Percentiles rank a stretch among this genome's conserved stretches.
These are phyloP conservation scores for Cerrena zonata DNA, from an alignment of 1,284 basidiomycete genomes.

Conservation along the genomic window DNA sequence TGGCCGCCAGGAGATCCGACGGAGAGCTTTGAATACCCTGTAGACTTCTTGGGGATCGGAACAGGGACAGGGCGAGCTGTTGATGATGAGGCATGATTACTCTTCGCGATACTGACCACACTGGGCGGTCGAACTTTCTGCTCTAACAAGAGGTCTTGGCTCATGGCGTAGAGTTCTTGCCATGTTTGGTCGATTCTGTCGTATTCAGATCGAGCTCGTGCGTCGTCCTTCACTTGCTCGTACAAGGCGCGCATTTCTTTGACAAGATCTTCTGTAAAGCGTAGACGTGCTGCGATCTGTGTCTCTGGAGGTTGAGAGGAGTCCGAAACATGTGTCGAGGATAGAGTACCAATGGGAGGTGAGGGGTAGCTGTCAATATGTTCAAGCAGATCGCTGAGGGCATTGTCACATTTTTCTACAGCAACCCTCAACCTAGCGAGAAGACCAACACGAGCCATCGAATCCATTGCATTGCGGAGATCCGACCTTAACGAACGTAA, in stretches of 20 bases:
- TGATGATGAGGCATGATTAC: slow-evolving; percentile 43
- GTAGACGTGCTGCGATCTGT: slow-evolving; percentile 55
- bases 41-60: slow-evolving; percentile 27
- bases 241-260: slow-evolving; percentile 40
- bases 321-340: slow-evolving; percentile 42
- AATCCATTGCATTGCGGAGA: slow-evolving; percentile 41
- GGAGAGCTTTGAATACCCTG: slow-evolving; percentile 51
- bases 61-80: slow-evolving; percentile 24
- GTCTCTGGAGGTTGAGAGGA: slow-evolving; percentile 49
- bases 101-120: slow-evolving; percentile 49
- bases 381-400: slow-evolving; percentile 74
- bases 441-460: slow-evolving; percentile 46
- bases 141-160: slow-evolving; percentile 54
- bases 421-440: slow-evolving; percentile 47
- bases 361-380: slow-evolving; percentile 74
- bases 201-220: slow-evolving; percentile 52
- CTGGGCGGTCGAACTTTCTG: slow-evolving; percentile 62
- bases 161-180: slow-evolving; percentile 76
- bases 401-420: slow-evolving; percentile 58
- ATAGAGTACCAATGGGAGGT: slow-evolving; percentile 45
- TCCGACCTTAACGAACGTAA: slow-evolving; percentile 57
- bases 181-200: slow-evolving; percentile 69
- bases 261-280: slow-evolving; percentile 52
- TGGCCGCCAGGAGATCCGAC: slow-evolving; percentile 34
- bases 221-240: slow-evolving; percentile 44